Percentiles rank a stretch among this genome's conserved stretches.
phyloP scores from a whole-genome alignment of 495 filamentous ascomycete species.

The Pyronema omphalodes region DNA sequence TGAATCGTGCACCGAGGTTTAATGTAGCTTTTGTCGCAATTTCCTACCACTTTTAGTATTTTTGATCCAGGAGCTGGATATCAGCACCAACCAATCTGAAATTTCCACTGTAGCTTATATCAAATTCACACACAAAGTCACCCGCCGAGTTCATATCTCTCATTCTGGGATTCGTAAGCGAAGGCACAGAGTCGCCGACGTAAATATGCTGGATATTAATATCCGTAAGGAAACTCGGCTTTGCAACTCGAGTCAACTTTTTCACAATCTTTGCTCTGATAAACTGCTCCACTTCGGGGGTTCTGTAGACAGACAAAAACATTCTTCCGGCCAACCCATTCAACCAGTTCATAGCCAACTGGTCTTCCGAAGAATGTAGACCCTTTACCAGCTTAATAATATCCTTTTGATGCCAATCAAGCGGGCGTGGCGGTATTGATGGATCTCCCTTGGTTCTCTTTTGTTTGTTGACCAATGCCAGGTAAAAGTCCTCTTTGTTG shows the following conservation, averaged over 20 bases:
- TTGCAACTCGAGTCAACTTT: constrained; percentile 87
- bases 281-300: constrained; percentile 56
- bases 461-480: constrained; percentile 73
- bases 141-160: constrained; percentile 85
- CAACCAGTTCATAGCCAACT: constrained; percentile 81
- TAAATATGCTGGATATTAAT: constrained; percentile 65
- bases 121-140: constrained; percentile 66
- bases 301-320: constrained; percentile 76
- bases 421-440: constrained; percentile 42
- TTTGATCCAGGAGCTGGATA: not conserved
- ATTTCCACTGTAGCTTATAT: constrained; percentile 73
- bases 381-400: constrained; percentile 73
- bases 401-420: constrained; percentile 65
- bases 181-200: constrained; percentile 71
- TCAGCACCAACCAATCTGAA: constrained; percentile 40
- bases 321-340: constrained; percentile 77
- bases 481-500: constrained; percentile 96
- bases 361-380: constrained; percentile 81
- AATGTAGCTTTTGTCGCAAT: constrained; percentile 79
- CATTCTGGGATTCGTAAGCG: constrained; percentile 72
- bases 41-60: constrained; percentile 29
- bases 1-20: constrained; percentile 75
- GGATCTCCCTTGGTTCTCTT: constrained; percentile 38
- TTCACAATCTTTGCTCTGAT: constrained; percentile 77
- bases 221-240: constrained; percentile 70